These are phyloP conservation scores for Proliferodiscus dingleyae DNA, from an alignment of 2,329 filamentous ascomycete species.

Conservation along the genomic window DNA sequence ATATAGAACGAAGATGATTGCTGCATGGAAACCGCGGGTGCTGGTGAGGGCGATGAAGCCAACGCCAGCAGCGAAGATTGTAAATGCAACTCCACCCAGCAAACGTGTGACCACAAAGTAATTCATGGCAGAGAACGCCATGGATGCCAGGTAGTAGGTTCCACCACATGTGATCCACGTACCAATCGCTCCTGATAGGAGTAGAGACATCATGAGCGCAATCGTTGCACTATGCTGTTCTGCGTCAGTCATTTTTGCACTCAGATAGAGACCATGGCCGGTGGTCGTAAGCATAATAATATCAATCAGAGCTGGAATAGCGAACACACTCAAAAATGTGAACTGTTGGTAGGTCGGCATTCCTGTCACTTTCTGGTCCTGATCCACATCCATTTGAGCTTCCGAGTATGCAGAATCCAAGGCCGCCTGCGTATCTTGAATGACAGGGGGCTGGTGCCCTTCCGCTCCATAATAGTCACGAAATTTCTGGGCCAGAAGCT, in stretches of 20 bases:
- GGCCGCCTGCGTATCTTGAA: constrained; percentile 44
- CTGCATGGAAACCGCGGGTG: constrained; percentile 39
- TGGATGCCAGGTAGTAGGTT: constrained; percentile 55
- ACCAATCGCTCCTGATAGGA: constrained; percentile 56
- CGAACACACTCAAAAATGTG: constrained; percentile 56
- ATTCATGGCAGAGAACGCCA: constrained; percentile 45
- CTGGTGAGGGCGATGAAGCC: constrained; percentile 48
- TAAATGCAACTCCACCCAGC: constrained; percentile 44
- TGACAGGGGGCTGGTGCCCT: constrained; percentile 43
- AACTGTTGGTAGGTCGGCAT: constrained; percentile 34
- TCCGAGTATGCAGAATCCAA: constrained; percentile 46
- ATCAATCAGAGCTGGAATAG: constrained; percentile 57
- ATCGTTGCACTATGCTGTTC: constrained; percentile 48
- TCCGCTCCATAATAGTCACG: constrained; percentile 40
- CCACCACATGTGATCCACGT: constrained; percentile 60
- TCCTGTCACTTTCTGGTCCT: constrained; percentile 38
- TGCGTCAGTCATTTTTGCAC: constrained; percentile 47
- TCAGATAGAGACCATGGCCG: constrained; percentile 57
- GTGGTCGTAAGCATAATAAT: constrained; percentile 54
- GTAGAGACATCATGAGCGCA: constrained; percentile 52
- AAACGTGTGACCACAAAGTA: constrained; percentile 40
- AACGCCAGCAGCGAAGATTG: constrained; percentile 35
- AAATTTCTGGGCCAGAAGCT: constrained; percentile 28
- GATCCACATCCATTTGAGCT: constrained; percentile 46
- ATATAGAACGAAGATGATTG: constrained; percentile 56